These are phyloP conservation scores for Chaetomium cochliodes DNA, from an alignment of 495 filamentous ascomycete genomes.

Conservation along the genomic window DNA sequence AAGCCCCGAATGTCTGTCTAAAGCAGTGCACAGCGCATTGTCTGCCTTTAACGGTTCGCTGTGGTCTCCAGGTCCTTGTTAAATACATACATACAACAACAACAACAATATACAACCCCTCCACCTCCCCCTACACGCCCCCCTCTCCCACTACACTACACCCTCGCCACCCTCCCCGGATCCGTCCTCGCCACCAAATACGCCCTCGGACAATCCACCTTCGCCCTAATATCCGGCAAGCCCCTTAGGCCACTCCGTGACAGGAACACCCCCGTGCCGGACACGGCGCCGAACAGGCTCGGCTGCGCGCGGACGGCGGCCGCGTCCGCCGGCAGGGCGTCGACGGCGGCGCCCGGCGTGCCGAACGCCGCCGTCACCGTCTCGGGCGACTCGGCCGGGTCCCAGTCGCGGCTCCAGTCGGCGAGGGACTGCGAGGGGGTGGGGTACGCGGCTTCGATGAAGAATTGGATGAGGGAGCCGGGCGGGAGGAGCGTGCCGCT, in stretches of 20 bases:
- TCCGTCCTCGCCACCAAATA: constrained; percentile 18
- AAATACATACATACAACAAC: too few species aligned
- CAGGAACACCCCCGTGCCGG: constrained; percentile 44
- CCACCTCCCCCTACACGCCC: too few species aligned
- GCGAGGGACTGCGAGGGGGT: background rate
- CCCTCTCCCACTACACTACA: too few species aligned
- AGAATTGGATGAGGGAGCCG: constrained; percentile 52
- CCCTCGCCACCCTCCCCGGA: too few species aligned
- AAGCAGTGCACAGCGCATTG: too few species aligned
- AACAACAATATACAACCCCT: too few species aligned
- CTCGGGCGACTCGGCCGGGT: background rate
- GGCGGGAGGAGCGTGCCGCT: constrained; percentile 18
- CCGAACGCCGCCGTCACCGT: constrained; percentile 12
- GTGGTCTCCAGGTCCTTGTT: too few species aligned
- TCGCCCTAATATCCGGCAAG: constrained; percentile 27
- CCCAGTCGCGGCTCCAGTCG: background rate
- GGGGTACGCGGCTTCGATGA: constrained; percentile 35
- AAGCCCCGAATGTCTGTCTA: too few species aligned
- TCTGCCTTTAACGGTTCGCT: too few species aligned
- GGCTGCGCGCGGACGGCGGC: background rate
- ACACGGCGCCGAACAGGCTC: constrained; percentile 43
- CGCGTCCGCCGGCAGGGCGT: too few species aligned
- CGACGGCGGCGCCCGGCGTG: background rate
- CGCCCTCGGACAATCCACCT: constrained; percentile 43
- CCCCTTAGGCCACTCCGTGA: background rate